These are phyloP conservation scores for Thermomucor indicae-seudaticae DNA, from an alignment of 371 early-diverging fungal species.

Conservation along the genomic window DNA sequence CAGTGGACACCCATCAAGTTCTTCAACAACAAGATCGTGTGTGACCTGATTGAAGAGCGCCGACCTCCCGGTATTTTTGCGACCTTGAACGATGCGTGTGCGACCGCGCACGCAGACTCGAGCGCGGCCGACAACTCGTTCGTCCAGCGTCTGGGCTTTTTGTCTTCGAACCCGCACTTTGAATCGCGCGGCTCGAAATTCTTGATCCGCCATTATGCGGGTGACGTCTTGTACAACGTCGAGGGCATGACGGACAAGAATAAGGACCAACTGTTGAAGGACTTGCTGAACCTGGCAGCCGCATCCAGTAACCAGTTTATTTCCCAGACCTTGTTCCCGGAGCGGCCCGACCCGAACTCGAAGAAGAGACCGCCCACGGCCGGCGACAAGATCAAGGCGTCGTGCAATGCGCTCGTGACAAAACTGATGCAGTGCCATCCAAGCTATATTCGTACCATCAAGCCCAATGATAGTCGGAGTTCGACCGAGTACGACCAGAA, in stretches of 20 bases:
- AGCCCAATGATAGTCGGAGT: constrained; percentile 93
- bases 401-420: constrained; percentile 74
- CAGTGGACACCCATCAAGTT: constrained; percentile 99
- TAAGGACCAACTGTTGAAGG: constrained; percentile 94
- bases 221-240: constrained; percentile 89
- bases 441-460: constrained; percentile 99
- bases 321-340: constrained; percentile 75
- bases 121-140: constrained; percentile 88
- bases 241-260: constrained; percentile 99
- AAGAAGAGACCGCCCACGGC: constrained; percentile 88
- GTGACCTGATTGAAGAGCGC: constrained; percentile 96
- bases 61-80: constrained; percentile 92
- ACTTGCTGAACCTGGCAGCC: constrained; percentile 80
- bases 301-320: constrained; percentile 66
- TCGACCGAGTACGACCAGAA: constrained; percentile 87
- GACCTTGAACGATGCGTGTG: constrained; percentile 93
- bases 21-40: constrained; percentile 98
- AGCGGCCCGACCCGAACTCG: constrained; percentile 80
- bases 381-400: constrained; percentile 79
- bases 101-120: constrained; percentile 87
- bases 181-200: constrained; percentile 76
- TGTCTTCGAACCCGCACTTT: constrained; percentile 76
- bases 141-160: constrained; percentile 68
- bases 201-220: constrained; percentile 96
- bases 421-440: constrained; percentile 95